Base-by-base conservation (phyloP, 1,284 basidiomycete species). In the Cryptococcus sp. region DNA sequence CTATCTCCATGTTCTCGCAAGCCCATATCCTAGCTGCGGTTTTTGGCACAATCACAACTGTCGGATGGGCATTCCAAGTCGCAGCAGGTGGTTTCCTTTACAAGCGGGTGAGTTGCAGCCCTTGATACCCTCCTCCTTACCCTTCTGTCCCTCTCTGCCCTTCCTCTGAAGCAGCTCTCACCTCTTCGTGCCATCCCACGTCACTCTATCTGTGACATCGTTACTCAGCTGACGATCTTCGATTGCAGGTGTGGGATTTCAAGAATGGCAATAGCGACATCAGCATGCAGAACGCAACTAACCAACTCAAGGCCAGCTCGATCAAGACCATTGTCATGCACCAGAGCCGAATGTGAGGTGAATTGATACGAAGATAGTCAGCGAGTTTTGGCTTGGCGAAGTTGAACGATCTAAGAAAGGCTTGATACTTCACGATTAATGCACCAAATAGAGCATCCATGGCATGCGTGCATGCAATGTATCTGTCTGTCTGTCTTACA, bases 51-150 rank as follows among this genome's bases (percentile, higher is more conserved):
- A 77, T 99, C 49, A 84, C 93, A 3, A 92, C 89, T 8, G 82
- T 88, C 35, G 93, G 92, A 30, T 99, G 96, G 92, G 82, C 84
- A 3, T 59, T 95, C 38, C 93, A 99, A 78, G 89, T 66, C 19
- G 58, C 71, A 40, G 72, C 70, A n/a, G 78, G 78, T 16, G 69
- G 72, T 3, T 64, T 78, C 40, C 63, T 79, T 16, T 79, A 76
- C 70, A 77, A 77, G 66, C 64, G 70, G 35, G 71, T 76, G 50
- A 56, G 60, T 63, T 10, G 13, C 20, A 16, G 20, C 20, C 30
- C 30, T 35, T 13, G 30, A 5, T 35, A 35, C 13, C 30, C 2
- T 35, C 30, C 8, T 35, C 30, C 13, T 5, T 35, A 3, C 10
- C 30, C 30, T 35, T 35, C 30, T 10, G 3, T 5, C 4, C 8